phyloP scores from a whole-genome alignment of 2,329 filamentous ascomycete genomes.

The Colletotrichum tanaceti region DNA sequence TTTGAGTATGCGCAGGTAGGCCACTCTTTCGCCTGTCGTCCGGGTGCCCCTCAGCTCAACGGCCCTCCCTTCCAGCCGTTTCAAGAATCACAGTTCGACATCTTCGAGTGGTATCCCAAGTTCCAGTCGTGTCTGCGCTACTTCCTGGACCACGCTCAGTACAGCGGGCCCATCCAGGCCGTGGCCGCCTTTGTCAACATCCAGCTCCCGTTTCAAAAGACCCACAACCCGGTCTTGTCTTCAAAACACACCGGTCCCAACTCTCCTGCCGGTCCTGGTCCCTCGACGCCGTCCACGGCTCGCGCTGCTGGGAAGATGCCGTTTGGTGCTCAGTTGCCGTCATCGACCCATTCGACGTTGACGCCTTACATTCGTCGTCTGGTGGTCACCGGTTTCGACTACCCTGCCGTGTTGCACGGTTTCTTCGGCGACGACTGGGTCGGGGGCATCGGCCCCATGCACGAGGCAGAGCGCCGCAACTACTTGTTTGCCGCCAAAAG shows the following conservation, averaged over 20 bases:
- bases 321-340: conserved; percentile 43
- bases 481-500: conserved; percentile 97
- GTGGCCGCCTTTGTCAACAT: conserved; percentile 94
- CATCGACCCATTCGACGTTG: conserved; percentile 68
- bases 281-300: conserved; percentile 47
- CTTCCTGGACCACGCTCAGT: conserved; percentile 92
- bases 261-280: conserved; percentile 48
- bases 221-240: conserved; percentile 57
- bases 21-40: conserved; percentile 28
- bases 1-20: conserved; percentile 41
- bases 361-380: conserved; percentile 91
- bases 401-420: conserved; percentile 85
- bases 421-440: conserved; percentile 97
- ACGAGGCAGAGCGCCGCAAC: conserved; percentile 91
- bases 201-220: conserved; percentile 84
- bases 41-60: conserved; percentile 29
- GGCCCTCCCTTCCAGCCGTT: conserved; percentile 53
- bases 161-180: conserved; percentile 84
- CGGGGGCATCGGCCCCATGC: conserved; percentile 81
- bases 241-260: conserved; percentile 51
- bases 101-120: conserved; percentile 92
- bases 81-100: conserved; percentile 71
- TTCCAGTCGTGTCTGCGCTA: conserved; percentile 91
- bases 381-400: conserved; percentile 91
- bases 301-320: conserved; percentile 48